These are phyloP conservation scores for Mycocentrospora acerina DNA, from an alignment of 2,329 filamentous ascomycete species.

Conservation along the genomic window DNA sequence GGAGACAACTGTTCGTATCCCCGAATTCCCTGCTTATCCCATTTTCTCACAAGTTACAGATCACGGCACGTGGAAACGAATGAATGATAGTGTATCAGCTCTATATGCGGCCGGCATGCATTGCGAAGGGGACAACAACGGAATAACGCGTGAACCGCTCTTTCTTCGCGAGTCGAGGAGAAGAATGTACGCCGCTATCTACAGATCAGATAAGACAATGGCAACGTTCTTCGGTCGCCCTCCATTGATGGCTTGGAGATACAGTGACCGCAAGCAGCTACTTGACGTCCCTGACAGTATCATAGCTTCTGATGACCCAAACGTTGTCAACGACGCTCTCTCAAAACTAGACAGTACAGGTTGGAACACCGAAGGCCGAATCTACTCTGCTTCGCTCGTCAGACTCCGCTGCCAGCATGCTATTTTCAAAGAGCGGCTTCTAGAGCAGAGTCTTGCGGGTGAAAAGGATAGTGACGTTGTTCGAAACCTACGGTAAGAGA, in stretches of 20 bases:
- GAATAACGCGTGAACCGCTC: constrained; percentile 23
- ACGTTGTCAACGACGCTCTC: constrained; percentile 25
- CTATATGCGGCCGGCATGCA: constrained; percentile 38
- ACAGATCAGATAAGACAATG: constrained; percentile 36
- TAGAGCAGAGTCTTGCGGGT: constrained; percentile 37
- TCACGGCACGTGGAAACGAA: constrained; percentile 38
- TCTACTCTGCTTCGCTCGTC: constrained; percentile 30
- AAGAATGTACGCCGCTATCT: constrained; percentile 30
- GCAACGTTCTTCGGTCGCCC: constrained; percentile 40
- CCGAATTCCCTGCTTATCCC: neutral
- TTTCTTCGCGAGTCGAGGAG: constrained; percentile 36
- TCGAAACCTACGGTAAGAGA: constrained; percentile 31
- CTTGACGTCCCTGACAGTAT: constrained; percentile 36
- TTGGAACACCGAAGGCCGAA: constrained; percentile 33
- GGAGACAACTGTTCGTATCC: constrained; percentile 36
- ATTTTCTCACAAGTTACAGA: constrained; percentile 19
- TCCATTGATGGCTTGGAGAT: constrained; percentile 37
- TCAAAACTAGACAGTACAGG: constrained; percentile 31
- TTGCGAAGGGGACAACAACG: constrained; percentile 32
- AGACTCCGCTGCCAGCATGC: constrained; percentile 29
- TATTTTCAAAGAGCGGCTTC: constrained; percentile 32
- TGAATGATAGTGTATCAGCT: constrained; percentile 31
- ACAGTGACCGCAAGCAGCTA: constrained; percentile 33
- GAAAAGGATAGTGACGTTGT: constrained; percentile 31
- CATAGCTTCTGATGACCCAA: constrained; percentile 24